phyloP scores from a whole-genome alignment of 2,329 filamentous ascomycete species.

The Fusarium verticillioides region DNA sequence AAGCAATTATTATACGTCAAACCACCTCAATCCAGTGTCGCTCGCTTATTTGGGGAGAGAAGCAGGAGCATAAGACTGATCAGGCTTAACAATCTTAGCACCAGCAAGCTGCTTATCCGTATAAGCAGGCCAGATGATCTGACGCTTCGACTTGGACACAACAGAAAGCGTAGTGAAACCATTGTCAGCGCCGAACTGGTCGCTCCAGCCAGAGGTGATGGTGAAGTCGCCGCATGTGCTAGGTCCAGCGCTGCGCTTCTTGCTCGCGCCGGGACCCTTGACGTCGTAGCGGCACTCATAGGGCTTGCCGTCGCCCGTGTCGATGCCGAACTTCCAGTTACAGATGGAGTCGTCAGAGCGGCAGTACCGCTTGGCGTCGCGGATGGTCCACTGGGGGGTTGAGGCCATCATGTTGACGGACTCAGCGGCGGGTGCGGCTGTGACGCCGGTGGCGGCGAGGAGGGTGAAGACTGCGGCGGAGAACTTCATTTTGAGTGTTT shows the following conservation, averaged over 20 bases:
- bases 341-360: constrained; percentile 52
- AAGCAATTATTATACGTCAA: background rate
- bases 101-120: constrained; percentile 60
- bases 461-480: constrained; percentile 53
- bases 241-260: constrained; percentile 52
- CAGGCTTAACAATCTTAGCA: constrained; percentile 59
- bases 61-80: constrained; percentile 58
- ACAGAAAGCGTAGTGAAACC: constrained; percentile 67
- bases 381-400: constrained; percentile 56
- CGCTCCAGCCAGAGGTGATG: constrained; percentile 65
- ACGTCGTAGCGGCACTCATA: constrained; percentile 45
- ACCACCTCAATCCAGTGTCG: background rate
- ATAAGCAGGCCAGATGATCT: constrained; percentile 65
- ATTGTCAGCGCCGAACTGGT: constrained; percentile 61
- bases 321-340: constrained; percentile 57
- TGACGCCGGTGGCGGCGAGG: constrained; percentile 50
- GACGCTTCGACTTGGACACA: constrained; percentile 54
- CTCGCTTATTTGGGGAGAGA: constrained; percentile 37
- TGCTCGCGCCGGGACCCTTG: constrained; percentile 49
- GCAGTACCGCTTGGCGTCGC: constrained; percentile 55
- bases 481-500: constrained; percentile 56
- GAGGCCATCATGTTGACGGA: constrained; percentile 55
- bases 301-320: constrained; percentile 55
- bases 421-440: constrained; percentile 49
- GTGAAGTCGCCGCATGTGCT: constrained; percentile 61